Percentiles rank a stretch among this genome's conserved stretches.
These are phyloP conservation scores for Mycena galericulata DNA, from an alignment of 768 basidiomycete species.

Conservation along the genomic window DNA sequence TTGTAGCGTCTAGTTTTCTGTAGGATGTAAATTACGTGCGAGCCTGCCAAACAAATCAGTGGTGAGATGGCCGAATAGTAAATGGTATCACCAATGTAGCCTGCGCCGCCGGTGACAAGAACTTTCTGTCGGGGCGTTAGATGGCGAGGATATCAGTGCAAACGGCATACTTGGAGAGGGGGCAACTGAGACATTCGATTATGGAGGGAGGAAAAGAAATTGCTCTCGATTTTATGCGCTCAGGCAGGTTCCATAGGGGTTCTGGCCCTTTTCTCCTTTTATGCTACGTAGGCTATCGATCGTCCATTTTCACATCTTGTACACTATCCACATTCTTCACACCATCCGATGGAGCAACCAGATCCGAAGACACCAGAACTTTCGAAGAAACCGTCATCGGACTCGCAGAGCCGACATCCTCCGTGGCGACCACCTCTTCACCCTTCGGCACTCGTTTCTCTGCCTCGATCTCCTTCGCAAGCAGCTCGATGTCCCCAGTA, in stretches of 20 bases:
- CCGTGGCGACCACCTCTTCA: slow-evolving; percentile 47
- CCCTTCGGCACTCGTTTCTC: slow-evolving; percentile 54
- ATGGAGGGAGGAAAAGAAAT: not conserved
- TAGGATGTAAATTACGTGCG: slow-evolving; percentile 90
- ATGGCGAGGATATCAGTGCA: not conserved
- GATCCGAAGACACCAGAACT: slow-evolving; percentile 32
- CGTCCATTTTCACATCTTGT: slow-evolving; percentile 63
- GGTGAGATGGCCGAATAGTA: slow-evolving; percentile 13
- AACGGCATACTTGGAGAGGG: slow-evolving; percentile 14
- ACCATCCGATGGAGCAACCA: slow-evolving; percentile 29
- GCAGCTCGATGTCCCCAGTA: slow-evolving; percentile 74
- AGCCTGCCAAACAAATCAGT: slow-evolving; percentile 64
- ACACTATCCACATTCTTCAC: slow-evolving; percentile 12
- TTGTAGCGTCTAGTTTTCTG: slow-evolving; percentile 91
- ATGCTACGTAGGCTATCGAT: slow-evolving; percentile 37
- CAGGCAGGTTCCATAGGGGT: slow-evolving; percentile 7
- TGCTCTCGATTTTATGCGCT: not conserved
- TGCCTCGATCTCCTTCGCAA: slow-evolving; percentile 63
- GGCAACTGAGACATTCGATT: slow-evolving; percentile 35
- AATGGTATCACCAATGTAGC: slow-evolving; percentile 34
- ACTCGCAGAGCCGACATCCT: slow-evolving; percentile 51
- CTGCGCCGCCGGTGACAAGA: slow-evolving; percentile 31
- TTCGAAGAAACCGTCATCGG: slow-evolving; percentile 41
- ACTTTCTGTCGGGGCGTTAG: slow-evolving; percentile 27
- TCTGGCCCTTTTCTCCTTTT: slow-evolving; percentile 16